Conservation (phyloP, 768 basidiomycete genomes). For the Phylloporus scabripes region DNA sequence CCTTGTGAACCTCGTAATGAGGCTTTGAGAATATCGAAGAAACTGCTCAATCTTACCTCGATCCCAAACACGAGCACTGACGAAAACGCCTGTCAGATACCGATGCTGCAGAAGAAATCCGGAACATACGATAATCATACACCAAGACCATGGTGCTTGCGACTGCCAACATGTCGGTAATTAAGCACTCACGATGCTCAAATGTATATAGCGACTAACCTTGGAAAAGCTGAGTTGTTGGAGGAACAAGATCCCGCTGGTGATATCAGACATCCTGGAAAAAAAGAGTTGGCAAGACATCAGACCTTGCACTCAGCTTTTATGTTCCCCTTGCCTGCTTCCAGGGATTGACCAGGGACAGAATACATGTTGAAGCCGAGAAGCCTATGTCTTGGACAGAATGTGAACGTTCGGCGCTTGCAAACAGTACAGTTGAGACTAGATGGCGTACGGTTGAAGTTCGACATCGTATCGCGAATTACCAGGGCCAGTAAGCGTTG, state of each 20-base stretch:
- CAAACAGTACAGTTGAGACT: too few species aligned
- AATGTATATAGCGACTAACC: constrained; percentile 1
- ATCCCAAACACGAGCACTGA: constrained; percentile 10
- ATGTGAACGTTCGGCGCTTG: too few species aligned
- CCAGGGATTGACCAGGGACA: too few species aligned
- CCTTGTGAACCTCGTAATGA: constrained; percentile 4
- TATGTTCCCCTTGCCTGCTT: not conserved
- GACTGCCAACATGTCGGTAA: not conserved
- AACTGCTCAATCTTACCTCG: constrained; percentile 4
- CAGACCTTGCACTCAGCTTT: not conserved
- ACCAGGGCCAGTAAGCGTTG: too few species aligned
- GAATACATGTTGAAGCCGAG: too few species aligned
- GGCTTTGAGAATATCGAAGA: not conserved
- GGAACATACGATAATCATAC: constrained; percentile 13
- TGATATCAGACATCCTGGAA: not conserved
- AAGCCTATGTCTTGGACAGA: too few species aligned
- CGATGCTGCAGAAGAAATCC: not conserved
- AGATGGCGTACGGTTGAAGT: too few species aligned
- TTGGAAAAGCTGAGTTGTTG: constrained; percentile 6
- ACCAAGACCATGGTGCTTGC: constrained; percentile 8
- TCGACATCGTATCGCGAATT: too few species aligned
- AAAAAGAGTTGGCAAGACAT: not conserved
- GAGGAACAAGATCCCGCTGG: constrained; percentile 2
- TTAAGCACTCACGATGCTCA: not conserved
- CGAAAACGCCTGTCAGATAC: not conserved